Conservation (phyloP, 2,329 filamentous ascomycete genomes). For the Blastomyces silverae region DNA sequence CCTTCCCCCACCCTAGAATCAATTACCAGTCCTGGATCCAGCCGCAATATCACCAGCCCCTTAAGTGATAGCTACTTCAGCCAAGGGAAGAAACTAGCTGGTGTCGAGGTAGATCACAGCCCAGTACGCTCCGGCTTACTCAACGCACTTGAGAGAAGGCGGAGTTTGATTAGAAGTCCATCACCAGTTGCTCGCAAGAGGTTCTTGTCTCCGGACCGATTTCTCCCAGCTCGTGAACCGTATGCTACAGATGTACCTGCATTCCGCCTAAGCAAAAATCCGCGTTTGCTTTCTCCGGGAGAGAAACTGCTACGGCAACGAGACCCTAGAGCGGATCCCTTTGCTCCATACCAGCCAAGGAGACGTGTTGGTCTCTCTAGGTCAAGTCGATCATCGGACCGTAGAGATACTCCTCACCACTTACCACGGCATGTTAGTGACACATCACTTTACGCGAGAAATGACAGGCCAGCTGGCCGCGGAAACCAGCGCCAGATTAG, state of each 20-base stretch:
- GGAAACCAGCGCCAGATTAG: constrained; percentile 49
- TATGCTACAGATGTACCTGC: constrained; percentile 41
- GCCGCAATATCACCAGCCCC: background rate
- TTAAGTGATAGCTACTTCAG: constrained; percentile 1
- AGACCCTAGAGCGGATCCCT: constrained; percentile 47
- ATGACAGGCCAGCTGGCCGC: constrained; percentile 14
- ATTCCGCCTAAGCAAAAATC: constrained; percentile 48
- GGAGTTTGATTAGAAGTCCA: constrained; percentile 16
- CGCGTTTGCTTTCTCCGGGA: constrained; percentile 40
- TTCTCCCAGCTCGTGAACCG: constrained; percentile 47
- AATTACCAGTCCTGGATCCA: constrained; percentile 10
- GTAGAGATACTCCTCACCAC: constrained; percentile 27
- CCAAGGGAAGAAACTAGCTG: background rate
- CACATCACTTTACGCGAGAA: constrained; percentile 20
- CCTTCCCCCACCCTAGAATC: constrained; percentile 7
- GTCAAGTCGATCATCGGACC: constrained; percentile 15
- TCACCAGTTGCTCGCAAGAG: constrained; percentile 20
- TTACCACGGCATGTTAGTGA: constrained; percentile 34
- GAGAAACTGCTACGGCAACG: constrained; percentile 44
- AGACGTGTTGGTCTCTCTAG: constrained; percentile 20
- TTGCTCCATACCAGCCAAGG: constrained; percentile 38
- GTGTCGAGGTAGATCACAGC: background rate
- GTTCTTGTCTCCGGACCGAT: constrained; percentile 49
- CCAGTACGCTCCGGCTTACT: background rate
- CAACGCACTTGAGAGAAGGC: constrained; percentile 7